Evolutionary conservation across 75 land plant species (phyloP), one percentile per base, ranked within the genome.

Genomic region (Chamaecyparis obtusa): DNA sequence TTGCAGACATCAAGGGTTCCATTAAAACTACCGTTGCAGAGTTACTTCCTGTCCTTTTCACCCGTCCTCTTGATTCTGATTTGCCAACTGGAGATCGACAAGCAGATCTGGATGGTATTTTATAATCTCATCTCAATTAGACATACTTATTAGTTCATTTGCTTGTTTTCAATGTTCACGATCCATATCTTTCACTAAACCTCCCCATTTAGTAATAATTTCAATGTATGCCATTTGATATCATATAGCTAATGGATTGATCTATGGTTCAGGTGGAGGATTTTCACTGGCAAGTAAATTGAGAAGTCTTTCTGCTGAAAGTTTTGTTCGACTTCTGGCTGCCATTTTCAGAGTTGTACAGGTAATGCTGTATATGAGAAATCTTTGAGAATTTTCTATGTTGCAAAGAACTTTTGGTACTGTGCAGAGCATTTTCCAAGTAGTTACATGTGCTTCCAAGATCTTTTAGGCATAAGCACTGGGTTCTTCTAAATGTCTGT

Each of bases 231-330:
- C 83, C 15, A 30, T 48, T 14, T 85, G 39, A 30, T 81, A n/a
- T 81, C 32, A 44, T 44, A 81, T 81, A 81, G 48, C 83, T 46
- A 81, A 81, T 81, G 5, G 41, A 81, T 81, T 2, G 41, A 60
- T 48, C 54, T 75, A 30, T 93, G 30, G 32, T 91, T 84, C 91
- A 96, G 98, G 96, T 88, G 94, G 90, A 17, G 94, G 99, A 64
- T 86, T 92, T 88, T 96, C 99, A 35, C 94, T 98, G 85, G 99
- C 97, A 81, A 95, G 88, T 90, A 98, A 96, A 85, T 89, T 98
- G 88, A 90, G 97, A 87, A 95, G 93, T 83, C 88, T 98, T 39
- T 90, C 99, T 79, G 90, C 99, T 86, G 99, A 96, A 87, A 93
- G 90, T 89, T 98, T 98, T 91, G 97, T 95, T 85, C 92, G 92